phyloP scores from a whole-genome alignment of 352 stramenopile species.

The Thraustotheca clavata region DNA sequence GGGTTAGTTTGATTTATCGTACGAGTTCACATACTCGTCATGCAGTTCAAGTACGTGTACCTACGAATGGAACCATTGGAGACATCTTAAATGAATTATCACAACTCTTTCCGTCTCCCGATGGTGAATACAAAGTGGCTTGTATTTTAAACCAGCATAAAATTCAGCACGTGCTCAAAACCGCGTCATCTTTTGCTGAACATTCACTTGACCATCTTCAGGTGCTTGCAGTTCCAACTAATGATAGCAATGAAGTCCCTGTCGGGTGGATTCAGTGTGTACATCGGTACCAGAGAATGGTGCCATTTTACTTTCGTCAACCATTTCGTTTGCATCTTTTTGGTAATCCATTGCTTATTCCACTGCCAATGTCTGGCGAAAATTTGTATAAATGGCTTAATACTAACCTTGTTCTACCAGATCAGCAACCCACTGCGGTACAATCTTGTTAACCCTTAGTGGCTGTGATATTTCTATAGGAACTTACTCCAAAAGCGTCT shows the following conservation, averaged over 20 bases:
- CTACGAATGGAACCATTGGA: neutral
- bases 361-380: neutral
- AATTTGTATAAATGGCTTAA: slow-evolving; percentile 8
- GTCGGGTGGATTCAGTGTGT: slow-evolving; percentile 4
- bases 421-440: neutral
- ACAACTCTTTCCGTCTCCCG: neutral
- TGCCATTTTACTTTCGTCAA: slow-evolving; percentile 17
- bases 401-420: neutral
- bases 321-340: slow-evolving; percentile 13
- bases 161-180: neutral
- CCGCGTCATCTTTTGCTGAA: neutral
- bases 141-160: neutral
- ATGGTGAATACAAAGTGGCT: neutral
- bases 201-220: neutral
- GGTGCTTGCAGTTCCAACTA: neutral
- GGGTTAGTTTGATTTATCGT: neutral
- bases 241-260: no score
- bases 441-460: no score
- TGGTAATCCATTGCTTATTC: neutral
- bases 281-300: slow-evolving; percentile 4
- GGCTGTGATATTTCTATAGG: no score
- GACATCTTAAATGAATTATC: neutral
- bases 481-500: neutral
- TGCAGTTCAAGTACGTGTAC: neutral
- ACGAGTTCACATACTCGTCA: neutral